These are phyloP conservation scores for Bacidia rubella DNA, from an alignment of 495 filamentous ascomycete genomes.

Conservation along the genomic window DNA sequence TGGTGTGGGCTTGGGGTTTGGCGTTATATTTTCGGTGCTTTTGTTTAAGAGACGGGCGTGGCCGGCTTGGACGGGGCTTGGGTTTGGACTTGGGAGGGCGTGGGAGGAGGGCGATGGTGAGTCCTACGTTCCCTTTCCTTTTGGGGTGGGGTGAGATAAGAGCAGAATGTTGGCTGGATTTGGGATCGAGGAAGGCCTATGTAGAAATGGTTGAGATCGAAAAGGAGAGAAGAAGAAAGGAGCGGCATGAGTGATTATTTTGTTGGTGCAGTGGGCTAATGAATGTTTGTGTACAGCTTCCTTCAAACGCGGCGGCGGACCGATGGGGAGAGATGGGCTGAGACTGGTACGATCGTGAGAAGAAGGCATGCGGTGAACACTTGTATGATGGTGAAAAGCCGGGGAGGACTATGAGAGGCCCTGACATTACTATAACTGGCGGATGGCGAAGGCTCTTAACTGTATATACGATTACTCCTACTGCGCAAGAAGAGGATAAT, in stretches of 20 bases:
- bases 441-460: too few species aligned
- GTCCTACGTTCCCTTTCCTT: constrained; percentile 13
- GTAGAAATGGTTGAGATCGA: too few species aligned
- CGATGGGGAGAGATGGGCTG: constrained; percentile 15
- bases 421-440: too few species aligned
- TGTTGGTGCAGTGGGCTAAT: constrained; percentile 4
- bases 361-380: too few species aligned
- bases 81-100: constrained; percentile 89
- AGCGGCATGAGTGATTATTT: neutral
- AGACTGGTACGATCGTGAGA: constrained; percentile 15
- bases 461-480: neutral
- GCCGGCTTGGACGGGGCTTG: constrained; percentile 82
- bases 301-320: constrained; percentile 14
- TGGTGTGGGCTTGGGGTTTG: constrained; percentile 83
- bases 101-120: constrained; percentile 69
- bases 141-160: neutral
- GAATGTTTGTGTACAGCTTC: constrained; percentile 9
- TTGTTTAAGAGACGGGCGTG: constrained; percentile 95
- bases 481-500: neutral
- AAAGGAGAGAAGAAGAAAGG: neutral
- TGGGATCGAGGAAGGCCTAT: too few species aligned
- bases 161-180: neutral
- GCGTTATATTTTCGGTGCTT: constrained; percentile 94
- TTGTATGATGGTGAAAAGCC: too few species aligned
- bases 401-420: too few species aligned